Evolutionary conservation across 108 stramenopile genomes (phyloP).

Genomic region (Fragilaria radians): DNA sequence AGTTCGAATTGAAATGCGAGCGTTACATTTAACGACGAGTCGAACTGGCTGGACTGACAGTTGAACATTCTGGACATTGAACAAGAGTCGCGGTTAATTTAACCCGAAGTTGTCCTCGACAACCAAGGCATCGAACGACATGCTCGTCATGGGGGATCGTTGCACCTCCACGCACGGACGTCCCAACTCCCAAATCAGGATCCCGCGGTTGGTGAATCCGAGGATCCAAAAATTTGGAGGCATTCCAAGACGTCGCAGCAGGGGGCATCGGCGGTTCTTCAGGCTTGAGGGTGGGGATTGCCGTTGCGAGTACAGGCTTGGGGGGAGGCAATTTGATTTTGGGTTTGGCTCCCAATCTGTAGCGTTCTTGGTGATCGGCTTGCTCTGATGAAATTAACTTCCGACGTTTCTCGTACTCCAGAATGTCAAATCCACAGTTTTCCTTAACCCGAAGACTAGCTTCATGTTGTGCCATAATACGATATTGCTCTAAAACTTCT

Average conservation of each 20-base stretch:
- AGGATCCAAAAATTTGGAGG: constrained; percentile 3
- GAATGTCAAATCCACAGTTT: constrained; percentile 36
- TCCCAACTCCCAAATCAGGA: constrained; percentile 7
- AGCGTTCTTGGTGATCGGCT: constrained; percentile 5
- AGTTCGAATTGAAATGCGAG: too few relatives aligned
- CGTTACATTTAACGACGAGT: constrained; percentile 3
- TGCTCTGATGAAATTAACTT: constrained; percentile 11
- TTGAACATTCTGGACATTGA: constrained; percentile 27
- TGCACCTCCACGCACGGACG: background rate
- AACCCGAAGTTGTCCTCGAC: constrained; percentile 10
- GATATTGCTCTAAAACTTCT: constrained; percentile 36
- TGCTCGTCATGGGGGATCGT: constrained; percentile 5
- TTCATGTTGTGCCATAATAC: constrained; percentile 40
- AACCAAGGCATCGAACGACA: constrained; percentile 30
- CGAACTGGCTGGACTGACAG: constrained; percentile 30
- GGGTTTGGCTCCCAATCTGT: constrained; percentile 8
- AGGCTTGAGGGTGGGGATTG: constrained; percentile 3
- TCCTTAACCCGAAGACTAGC: constrained; percentile 31
- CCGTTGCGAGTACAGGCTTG: background rate
- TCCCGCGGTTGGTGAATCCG: background rate
- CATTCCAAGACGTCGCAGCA: background rate
- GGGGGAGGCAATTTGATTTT: constrained; percentile 15
- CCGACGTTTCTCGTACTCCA: constrained; percentile 21
- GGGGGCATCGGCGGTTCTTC: constrained; percentile 21
- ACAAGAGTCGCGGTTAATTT: constrained; percentile 23